Conservation (phyloP, 345 rosid genomes). For the Euphorbia peplus region DNA sequence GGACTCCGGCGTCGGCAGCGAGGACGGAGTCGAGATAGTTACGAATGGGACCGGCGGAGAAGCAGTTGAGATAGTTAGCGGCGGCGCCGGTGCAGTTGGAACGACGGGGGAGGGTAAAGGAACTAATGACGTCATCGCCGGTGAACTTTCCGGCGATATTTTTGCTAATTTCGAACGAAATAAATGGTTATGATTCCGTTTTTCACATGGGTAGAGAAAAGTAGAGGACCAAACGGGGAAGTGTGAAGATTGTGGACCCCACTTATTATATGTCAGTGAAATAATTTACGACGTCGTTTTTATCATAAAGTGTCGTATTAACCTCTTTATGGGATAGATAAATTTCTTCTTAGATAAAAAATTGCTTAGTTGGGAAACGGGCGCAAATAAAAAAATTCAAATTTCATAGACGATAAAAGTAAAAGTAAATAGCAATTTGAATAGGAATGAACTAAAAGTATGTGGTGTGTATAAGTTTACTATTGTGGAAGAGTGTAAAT, state of each 20-base stretch:
- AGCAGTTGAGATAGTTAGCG: not conserved
- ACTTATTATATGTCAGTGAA: not conserved
- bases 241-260: not conserved
- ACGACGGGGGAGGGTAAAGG: not conserved
- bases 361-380: too few species aligned
- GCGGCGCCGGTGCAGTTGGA: not conserved
- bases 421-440: too few species aligned
- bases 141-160: not conserved
- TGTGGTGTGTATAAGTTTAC: too few species aligned
- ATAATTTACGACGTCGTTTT: not conserved
- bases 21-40: not conserved
- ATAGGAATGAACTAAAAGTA: too few species aligned
- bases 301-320: too few species aligned
- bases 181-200: not conserved
- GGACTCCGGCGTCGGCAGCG: not conserved
- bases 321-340: not conserved
- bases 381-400: too few species aligned
- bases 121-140: slow-evolving; percentile 27
- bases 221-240: not conserved
- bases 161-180: too few species aligned
- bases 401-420: too few species aligned
- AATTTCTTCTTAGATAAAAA: too few species aligned
- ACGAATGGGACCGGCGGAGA: slow-evolving; percentile 8
- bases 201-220: not conserved
- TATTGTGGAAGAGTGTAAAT: too few species aligned